Evolutionary conservation across 148 eudicot species (phyloP).

Genomic region (Cornus kousa): DNA sequence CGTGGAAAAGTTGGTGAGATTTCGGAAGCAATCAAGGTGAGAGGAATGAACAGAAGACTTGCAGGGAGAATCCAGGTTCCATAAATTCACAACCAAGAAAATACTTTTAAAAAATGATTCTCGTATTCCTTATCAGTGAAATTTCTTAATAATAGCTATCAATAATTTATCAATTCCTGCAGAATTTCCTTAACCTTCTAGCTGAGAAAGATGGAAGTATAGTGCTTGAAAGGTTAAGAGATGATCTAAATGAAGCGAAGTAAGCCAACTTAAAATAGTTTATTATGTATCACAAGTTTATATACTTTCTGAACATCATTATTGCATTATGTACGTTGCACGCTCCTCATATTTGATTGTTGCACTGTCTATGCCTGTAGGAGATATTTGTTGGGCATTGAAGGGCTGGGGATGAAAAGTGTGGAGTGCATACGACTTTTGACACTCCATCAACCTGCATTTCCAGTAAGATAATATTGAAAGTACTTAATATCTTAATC

Average conservation of each 20-base stretch:
- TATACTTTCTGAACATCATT: no score
- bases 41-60: constrained; percentile 58
- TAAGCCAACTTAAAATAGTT: constrained; percentile 25
- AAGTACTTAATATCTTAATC: not conserved
- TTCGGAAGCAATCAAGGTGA: constrained; percentile 34
- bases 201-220: constrained; percentile 57
- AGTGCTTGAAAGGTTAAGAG: constrained; percentile 79
- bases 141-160: not conserved
- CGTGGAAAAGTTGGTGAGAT: constrained; percentile 33
- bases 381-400: constrained; percentile 63
- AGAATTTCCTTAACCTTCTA: constrained; percentile 61
- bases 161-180: constrained; percentile 8
- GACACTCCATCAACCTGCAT: constrained; percentile 69
- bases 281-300: not conserved
- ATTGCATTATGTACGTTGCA: no score
- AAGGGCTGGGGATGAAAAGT: constrained; percentile 83
- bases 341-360: no score
- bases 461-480: constrained; percentile 57
- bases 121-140: not conserved
- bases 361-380: constrained; percentile 30
- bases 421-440: constrained; percentile 80
- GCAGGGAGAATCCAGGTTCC: constrained; percentile 60
- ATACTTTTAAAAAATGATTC: not conserved
- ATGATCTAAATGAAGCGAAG: constrained; percentile 66
- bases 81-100: not conserved